Evolutionary conservation across 305 asterid species (phyloP), one percentile per base, ranked within the genome.

Genomic region (Fraxinus angustifolia): DNA sequence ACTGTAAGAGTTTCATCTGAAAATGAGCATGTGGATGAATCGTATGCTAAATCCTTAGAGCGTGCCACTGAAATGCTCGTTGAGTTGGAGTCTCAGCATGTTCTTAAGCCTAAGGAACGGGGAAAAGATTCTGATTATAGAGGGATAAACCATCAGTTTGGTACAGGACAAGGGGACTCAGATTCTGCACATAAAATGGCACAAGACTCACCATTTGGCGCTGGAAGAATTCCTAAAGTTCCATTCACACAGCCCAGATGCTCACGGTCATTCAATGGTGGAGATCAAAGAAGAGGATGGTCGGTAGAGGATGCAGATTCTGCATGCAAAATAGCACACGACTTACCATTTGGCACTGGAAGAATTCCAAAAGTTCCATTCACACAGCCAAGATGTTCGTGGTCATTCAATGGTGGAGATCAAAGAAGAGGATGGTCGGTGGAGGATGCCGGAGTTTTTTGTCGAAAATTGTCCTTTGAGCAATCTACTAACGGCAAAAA

Each of bases 11-110:
- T 50, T 82, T 82, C 95, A 56, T 83, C 84, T 31, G 88, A 77
- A 3, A 82, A 80, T 81, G 87, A 82, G 26, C 82, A 56, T 56
- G 77, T 84, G 77, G 93, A 90, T 74, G 99, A 94, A 38, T 81
- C 97, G 4, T 84, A 86, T 76, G 87, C 79, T 16, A 96, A 90
- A 78, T 91, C 98, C 68, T 94, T 85, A 19, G 95, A 92, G 75
- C 97, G 98, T 40, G 98, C 98, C 76, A 78, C 86, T 78, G 88
- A 94, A 86, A 86, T 90, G 85, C 85, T 96, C 72, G 80, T 81
- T 10, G 97, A 92, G 83, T 80, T 93, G 77, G 97, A 91, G 83
- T 76, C 91, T 3, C 83, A 80, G 76, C 31, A 48, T 11, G 84
- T 30, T 80, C 75, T 33, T 67, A 84, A 81, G 75, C 81, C 84